Base-by-base conservation (phyloP, 2,329 filamentous ascomycete species). In the Diplodia mutila region DNA sequence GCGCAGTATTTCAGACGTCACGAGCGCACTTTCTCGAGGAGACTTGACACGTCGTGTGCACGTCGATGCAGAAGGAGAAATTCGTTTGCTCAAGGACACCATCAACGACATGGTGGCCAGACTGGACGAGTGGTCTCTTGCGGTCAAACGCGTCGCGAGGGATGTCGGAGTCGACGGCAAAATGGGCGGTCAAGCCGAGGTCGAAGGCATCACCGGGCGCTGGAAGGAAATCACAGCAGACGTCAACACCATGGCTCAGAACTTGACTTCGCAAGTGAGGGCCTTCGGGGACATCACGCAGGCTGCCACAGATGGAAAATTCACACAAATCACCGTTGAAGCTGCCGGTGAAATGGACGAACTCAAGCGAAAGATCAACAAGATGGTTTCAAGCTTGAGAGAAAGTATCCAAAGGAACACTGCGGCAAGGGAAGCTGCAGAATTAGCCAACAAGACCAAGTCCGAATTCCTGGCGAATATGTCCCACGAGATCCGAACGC, bases 221-320 rank as follows among this genome's bases (percentile, higher is more conserved):
- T 99, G 94, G 95, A 97, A 97, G 77, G 94, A 99, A 78, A 98
- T 99, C 74, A 98, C 95, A 0, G 94, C 93, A 65, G 93, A 97
- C 76, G 93, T 97, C 78, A 97, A 97, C 79, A 97, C 92, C 59
- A 97, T 97, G 93, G 82, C 82, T 37, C 85, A 91, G 73, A 91
- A 91, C 71, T 80, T 97, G 83, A 98, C 94, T 3, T 95, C 94
- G 0, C 95, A 99, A 86, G 95, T 99, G 74, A 91, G 95, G 73
- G 95, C 95, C 46, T 99, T 99, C 79, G 95, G 94, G 65, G 94
- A 98, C 77, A 98, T 99, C 74, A 97, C 94, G n/a, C 97, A 97
- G 78, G 89, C 95, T 46, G 95, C 95, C 32, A 97, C 94, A 68
- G 94, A 97, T 77, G 95, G 95, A 70, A 94, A 99, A 80, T 98